Evolutionary conservation across 345 rosid genomes (phyloP).

Genomic region (Eucalyptus viminalis): DNA sequence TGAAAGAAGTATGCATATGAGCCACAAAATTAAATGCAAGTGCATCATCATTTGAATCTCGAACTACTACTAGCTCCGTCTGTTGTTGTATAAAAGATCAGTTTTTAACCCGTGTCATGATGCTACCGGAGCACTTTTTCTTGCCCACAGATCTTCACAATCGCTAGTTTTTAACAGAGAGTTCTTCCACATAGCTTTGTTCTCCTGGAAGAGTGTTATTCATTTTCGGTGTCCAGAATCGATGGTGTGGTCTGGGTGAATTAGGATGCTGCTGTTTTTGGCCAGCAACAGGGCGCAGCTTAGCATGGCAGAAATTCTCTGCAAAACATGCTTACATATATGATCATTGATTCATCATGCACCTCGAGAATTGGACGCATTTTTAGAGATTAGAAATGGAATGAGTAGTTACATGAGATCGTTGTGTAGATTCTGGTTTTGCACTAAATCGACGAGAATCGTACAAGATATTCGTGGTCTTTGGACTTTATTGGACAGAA

Average conservation of each 20-base stretch:
- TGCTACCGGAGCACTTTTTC: neutral
- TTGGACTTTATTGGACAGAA: neutral
- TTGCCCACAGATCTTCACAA: neutral
- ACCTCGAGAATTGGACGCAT: neutral
- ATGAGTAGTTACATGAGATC: neutral
- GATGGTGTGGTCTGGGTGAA: neutral
- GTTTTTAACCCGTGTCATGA: neutral
- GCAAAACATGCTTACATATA: neutral
- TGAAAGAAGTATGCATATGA: neutral
- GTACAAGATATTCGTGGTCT: neutral
- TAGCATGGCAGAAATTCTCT: neutral
- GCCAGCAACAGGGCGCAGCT: neutral
- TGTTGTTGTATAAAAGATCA: neutral
- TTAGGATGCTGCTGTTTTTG: neutral
- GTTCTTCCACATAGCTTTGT: neutral
- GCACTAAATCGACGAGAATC: neutral
- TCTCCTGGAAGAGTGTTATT: neutral
- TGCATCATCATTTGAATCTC: neutral
- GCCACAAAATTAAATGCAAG: neutral
- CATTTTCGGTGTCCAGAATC: neutral
- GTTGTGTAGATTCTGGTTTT: neutral
- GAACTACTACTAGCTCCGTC: neutral
- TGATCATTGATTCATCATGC: neutral
- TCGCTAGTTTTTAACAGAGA: neutral
- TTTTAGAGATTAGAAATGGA: neutral